phyloP scores from a whole-genome alignment of 2,329 filamentous ascomycete species.

The Exophiala lecanii-corni region DNA sequence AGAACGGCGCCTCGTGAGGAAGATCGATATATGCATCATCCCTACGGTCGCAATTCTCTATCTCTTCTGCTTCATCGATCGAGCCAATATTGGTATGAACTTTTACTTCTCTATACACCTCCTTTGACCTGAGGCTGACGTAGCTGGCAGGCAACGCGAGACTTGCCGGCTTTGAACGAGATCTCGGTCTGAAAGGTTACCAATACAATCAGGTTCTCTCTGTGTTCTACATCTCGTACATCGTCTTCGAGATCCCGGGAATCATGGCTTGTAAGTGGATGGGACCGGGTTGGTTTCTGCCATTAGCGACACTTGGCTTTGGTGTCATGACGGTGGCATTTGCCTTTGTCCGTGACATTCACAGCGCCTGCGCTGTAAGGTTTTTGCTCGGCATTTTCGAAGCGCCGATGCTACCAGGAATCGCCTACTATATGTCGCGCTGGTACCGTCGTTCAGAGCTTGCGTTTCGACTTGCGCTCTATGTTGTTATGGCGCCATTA shows the following conservation, averaged over 20 bases:
- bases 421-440: conserved; percentile 62
- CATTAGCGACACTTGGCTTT: conserved; percentile 57
- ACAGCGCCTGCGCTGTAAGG: conserved; percentile 55
- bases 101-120: not conserved
- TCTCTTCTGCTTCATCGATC: conserved; percentile 3
- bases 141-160: conserved; percentile 56
- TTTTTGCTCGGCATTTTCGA: conserved; percentile 60
- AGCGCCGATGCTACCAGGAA: conserved; percentile 68
- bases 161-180: conserved; percentile 60
- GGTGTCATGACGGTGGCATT: conserved; percentile 61
- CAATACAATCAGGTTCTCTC: conserved; percentile 67
- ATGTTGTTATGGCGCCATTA: conserved; percentile 66
- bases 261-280: conserved; percentile 67
- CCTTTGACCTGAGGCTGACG: not conserved
- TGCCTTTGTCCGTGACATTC: conserved; percentile 57
- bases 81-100: conserved; percentile 67
- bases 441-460: conserved; percentile 68
- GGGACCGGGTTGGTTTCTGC: conserved; percentile 69
- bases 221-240: conserved; percentile 69
- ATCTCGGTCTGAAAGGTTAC: conserved; percentile 55
- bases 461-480: conserved; percentile 62
- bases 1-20: conserved; percentile 55
- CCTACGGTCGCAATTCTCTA: conserved; percentile 59
- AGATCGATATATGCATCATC: conserved; percentile 62
- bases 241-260: conserved; percentile 65